These are phyloP conservation scores for Trichothecium roseum DNA, from an alignment of 2,329 filamentous ascomycete genomes.

Conservation along the genomic window DNA sequence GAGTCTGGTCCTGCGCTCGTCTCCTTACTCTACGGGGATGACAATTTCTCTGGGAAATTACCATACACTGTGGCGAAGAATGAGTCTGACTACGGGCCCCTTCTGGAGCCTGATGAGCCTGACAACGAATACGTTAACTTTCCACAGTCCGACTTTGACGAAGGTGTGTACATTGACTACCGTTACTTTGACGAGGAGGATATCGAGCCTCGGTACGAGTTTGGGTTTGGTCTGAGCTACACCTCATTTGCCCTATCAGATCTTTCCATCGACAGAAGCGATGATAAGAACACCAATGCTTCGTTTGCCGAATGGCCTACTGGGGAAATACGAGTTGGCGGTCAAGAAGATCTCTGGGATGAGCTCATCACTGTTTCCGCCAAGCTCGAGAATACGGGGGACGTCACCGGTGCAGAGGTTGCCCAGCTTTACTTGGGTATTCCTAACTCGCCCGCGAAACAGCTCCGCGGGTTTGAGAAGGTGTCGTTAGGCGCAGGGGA, in stretches of 20 bases:
- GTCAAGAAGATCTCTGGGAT: conserved; percentile 37
- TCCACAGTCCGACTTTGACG: conserved; percentile 39
- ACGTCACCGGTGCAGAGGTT: conserved; percentile 32
- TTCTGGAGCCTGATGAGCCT: conserved; percentile 28
- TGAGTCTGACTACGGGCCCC: conserved; percentile 41
- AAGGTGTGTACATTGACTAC: conserved; percentile 44
- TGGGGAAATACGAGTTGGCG: conserved; percentile 29
- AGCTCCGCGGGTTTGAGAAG: conserved; percentile 60
- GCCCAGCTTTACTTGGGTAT: conserved; percentile 38
- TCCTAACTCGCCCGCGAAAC: conserved; percentile 37
- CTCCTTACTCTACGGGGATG: conserved; percentile 45
- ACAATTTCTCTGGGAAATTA: conserved; percentile 46
- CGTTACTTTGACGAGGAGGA: conserved; percentile 39
- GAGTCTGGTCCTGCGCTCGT: conserved; percentile 47
- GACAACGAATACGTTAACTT: conserved; percentile 38
- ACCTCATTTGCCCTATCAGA: conserved; percentile 39
- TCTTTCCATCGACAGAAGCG: conserved; percentile 22
- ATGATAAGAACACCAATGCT: not conserved
- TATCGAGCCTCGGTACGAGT: conserved; percentile 41
- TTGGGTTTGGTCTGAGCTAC: conserved; percentile 47
- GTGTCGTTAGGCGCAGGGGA: conserved; percentile 34
- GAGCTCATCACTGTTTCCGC: conserved; percentile 26
- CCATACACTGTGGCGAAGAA: conserved; percentile 51
- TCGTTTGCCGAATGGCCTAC: conserved; percentile 22
- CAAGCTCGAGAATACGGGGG: conserved; percentile 30